Percentiles rank a stretch among this genome's conserved stretches.
phyloP scores from a whole-genome alignment of 148 eudicot species.

The Rhododendron henanense region DNA sequence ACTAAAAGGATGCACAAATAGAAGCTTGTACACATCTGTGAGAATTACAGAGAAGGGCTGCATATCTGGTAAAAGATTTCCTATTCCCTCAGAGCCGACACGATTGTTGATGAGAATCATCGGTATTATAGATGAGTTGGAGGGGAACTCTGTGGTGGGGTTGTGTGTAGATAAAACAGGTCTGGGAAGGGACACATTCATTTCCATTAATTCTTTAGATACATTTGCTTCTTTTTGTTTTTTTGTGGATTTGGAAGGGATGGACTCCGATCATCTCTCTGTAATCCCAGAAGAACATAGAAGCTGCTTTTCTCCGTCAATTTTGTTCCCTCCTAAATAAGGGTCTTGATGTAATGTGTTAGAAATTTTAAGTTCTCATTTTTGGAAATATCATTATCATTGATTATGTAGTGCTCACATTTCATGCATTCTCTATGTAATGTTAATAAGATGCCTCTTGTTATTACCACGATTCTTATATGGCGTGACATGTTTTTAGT shows the following conservation, averaged over 20 bases:
- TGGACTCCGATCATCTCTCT: conserved; percentile 20
- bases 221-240: conserved; percentile 29
- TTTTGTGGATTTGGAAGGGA: conserved; percentile 32
- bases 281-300: conserved; percentile 43
- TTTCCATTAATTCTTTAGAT: conserved; percentile 44
- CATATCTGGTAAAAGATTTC: background rate
- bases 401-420: background rate
- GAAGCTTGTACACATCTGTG: conserved; percentile 4
- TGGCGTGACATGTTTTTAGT: background rate
- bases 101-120: background rate
- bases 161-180: conserved; percentile 27
- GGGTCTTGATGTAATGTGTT: conserved; percentile 11
- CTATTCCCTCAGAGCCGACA: conserved; percentile 10
- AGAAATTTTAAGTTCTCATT: background rate
- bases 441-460: background rate
- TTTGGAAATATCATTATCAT: background rate
- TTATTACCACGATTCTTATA: background rate
- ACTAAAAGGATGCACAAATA: conserved; percentile 22
- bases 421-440: background rate
- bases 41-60: conserved; percentile 17
- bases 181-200: conserved; percentile 8
- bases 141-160: conserved; percentile 1
- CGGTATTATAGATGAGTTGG: conserved; percentile 1
- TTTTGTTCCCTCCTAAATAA: conserved; percentile 19
- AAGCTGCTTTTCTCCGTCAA: conserved; percentile 6